Base-by-base conservation (phyloP, 805 yeast species). In the Candida maltosa region DNA sequence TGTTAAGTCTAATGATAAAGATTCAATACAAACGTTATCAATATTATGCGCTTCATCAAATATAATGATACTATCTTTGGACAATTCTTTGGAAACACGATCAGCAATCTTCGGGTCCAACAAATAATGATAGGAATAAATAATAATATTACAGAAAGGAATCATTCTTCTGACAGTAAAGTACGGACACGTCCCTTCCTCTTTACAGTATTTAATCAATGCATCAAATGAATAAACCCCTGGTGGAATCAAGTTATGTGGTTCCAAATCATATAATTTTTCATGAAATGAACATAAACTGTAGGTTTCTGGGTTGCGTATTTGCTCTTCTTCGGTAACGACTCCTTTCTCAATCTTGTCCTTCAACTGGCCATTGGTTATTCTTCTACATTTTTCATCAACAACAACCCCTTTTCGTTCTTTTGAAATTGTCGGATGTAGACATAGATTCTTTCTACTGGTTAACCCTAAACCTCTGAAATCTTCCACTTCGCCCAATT, bases 31-130 rank as follows among this genome's bases (percentile, higher is more conserved):
- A 38, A 93, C 99, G 69, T 93, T 93, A 70, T 93, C 98, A 38
- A 93, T 93, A 62, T 93, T 93, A 60, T 93, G 99, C 31, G 98
- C 98, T 65, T 93, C 99, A 64, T 93, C 99, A 55, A 93, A 93
- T 26, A 93, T 94, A 42, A 93, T 84, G 40, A 93, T 93, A 36
- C 94, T 76, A 52, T 93, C 97, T 47, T 88, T 87, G 14, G 95
- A 85, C 33, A 93, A 73, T 53, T 93, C 97, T 44, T 74, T 78
- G 4, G 97, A 88, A 15, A 93, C 99, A 42, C 98, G 70, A 45
- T 88, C 96, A 2, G 97, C 93, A 57, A 93, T 93, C 55, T 93
- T 93, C 15, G 99, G 99, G 56, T 93, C 99, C 47, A 93, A 70
- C 39, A 93, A 66, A 70, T 93, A 93, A 63, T 93, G 99, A 61